A percentile compares a stretch with the other conserved stretches of the same genome.
These are phyloP conservation scores for Aspergillus sp. DNA, from an alignment of 2,329 filamentous ascomycete genomes.

Conservation along the genomic window DNA sequence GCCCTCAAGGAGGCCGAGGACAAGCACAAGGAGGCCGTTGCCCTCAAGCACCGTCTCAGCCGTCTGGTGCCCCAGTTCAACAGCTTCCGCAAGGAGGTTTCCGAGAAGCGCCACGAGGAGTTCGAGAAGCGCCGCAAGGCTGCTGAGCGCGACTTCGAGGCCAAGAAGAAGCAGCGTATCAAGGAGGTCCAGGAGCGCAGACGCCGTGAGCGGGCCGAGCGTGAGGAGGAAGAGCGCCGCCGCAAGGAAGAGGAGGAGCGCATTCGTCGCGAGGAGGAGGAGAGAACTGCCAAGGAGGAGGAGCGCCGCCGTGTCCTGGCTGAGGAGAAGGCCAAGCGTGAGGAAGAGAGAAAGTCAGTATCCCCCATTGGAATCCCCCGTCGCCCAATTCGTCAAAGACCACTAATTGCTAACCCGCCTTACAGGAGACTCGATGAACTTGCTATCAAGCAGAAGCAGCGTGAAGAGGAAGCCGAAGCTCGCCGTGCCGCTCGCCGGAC, in stretches of 20 bases:
- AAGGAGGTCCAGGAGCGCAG: conserved; percentile 85
- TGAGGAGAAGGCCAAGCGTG: conserved; percentile 67
- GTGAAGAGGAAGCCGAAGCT: conserved; percentile 85
- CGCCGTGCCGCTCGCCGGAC: conserved; percentile 69
- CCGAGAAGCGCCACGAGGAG: conserved; percentile 85
- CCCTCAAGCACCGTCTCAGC: conserved; percentile 88
- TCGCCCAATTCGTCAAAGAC: neutral
- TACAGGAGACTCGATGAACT: conserved; percentile 63
- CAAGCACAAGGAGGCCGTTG: conserved; percentile 90
- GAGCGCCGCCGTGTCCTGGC: conserved; percentile 72
- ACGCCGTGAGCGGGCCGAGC: conserved; percentile 78
- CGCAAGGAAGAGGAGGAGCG: conserved; percentile 85
- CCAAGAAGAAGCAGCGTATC: conserved; percentile 82
- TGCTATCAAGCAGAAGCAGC: conserved; percentile 69
- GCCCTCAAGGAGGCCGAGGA: conserved; percentile 76
- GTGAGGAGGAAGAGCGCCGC: conserved; percentile 78
- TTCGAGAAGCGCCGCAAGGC: conserved; percentile 92
- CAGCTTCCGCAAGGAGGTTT: conserved; percentile 76
- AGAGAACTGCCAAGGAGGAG: conserved; percentile 76
- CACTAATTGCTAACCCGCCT: conserved; percentile 37
- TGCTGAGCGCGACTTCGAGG: conserved; percentile 90
- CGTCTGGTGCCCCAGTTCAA: conserved; percentile 85
- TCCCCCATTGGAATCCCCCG: neutral
- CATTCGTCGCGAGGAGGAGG: conserved; percentile 77
- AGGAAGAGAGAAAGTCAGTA: conserved; percentile 61